phyloP scores from a whole-genome alignment of 2,329 filamentous ascomycete genomes.

The Paecilomyces variotii region DNA sequence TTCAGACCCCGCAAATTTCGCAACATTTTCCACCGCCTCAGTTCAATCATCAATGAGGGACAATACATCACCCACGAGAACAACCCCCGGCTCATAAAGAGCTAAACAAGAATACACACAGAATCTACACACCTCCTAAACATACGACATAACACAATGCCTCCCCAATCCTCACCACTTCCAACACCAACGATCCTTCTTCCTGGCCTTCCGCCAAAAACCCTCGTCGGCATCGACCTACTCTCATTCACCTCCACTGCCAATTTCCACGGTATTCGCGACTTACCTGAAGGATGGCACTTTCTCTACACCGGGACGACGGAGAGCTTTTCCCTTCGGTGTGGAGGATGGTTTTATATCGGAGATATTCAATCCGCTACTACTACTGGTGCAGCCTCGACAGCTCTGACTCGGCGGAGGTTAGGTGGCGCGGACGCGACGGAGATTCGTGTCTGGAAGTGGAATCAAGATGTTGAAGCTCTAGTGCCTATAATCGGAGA shows the following conservation, averaged over 20 bases:
- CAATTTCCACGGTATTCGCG: slow-evolving; percentile 54
- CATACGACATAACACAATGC: not conserved
- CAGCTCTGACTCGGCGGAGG: slow-evolving; percentile 9
- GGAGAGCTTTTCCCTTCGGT: slow-evolving; percentile 51
- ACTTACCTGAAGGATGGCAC: slow-evolving; percentile 51
- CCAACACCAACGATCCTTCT: slow-evolving; percentile 38
- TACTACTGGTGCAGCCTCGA: slow-evolving; percentile 3
- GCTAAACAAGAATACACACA: not conserved
- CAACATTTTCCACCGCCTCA: not conserved
- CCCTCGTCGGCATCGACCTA: slow-evolving; percentile 45
- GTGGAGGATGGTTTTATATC: slow-evolving; percentile 54
- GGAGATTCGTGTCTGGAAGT: slow-evolving; percentile 48
- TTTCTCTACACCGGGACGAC: slow-evolving; percentile 55
- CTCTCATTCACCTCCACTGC: slow-evolving; percentile 56
- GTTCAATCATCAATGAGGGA: not conserved
- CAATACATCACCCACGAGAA: not conserved
- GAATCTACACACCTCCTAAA: not conserved
- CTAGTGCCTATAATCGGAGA: slow-evolving; percentile 24
- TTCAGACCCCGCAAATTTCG: not conserved
- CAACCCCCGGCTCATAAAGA: not conserved
- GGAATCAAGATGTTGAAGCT: slow-evolving; percentile 36
- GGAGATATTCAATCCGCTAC: slow-evolving; percentile 22
- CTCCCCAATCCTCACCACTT: slow-evolving; percentile 15
- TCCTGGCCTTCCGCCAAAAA: slow-evolving; percentile 37
- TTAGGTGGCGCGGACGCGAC: slow-evolving; percentile 15